Evolutionary conservation across 805 yeast genomes (phyloP), one percentile per base, ranked within the genome.

Genomic region (Maudiozyma bulderi): DNA sequence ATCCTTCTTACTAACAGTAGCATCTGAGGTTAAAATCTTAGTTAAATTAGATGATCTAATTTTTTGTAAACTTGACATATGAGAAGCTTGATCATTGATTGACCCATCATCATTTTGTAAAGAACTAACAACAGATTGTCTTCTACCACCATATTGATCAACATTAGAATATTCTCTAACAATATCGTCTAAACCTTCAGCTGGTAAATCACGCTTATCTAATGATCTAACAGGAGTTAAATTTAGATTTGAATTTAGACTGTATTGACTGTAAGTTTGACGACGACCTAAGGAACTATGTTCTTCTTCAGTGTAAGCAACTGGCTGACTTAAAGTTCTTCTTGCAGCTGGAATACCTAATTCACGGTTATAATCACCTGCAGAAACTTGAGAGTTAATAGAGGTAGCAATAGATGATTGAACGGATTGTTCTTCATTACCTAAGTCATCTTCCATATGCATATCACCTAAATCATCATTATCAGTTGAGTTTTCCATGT

Each of bases 141-240:
- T 59, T 15, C 50, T 54, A 13, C 55, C 51, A 33, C 69, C 69
- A 43, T 52, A 62, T 48, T 64, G 67, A 47, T 66, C 68, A 5
- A 61, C 67, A 43, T 62, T 60, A 0, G 69, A 61, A 54, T 78
- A 79, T 44, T 75, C 76, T 35, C 69, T 61, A 40, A 79, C 74
- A n/a, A 79, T 67, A 48, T 75, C 78, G 32, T 63, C 56, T 45
- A 75, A 65, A 9, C 57, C 67, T 52, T 77, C 74, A 1, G 78
- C 55, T 2, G 77, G 75, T 51, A 61, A 46, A 20, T 60, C 62
- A 42, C 74, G 58, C 8, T 70, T 46, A 49, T 61, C 66, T 8
- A 58, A 51, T 8, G 64, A 57, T 26, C 61, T 53, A 8, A 53
- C 41, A 13, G 49, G 39, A 8, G 56, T 31, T 5, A 42, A 32